Base-by-base conservation (phyloP, 129 eudicot species). In the Artemisia annua region DNA sequence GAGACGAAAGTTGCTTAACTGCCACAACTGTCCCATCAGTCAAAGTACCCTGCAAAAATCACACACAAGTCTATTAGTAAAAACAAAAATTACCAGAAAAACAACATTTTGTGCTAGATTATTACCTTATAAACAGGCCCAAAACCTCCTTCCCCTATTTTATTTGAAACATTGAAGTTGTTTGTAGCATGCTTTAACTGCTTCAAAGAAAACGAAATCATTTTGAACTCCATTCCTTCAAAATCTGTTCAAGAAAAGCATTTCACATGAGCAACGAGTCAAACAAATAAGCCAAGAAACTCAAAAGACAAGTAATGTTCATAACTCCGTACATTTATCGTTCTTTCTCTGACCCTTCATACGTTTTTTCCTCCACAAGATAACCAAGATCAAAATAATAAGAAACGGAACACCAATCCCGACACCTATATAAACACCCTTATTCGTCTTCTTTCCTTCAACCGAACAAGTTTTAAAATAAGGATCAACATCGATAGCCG, bases 61-160 rank as follows among this genome's bases (percentile, higher is more conserved):
- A 72, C 19, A 78, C 60, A 39, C 56, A 50, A 16, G 11, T 58
- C 55, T 56, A 78, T n/a, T 46, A 43, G 30, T 48, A 65, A 30
- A 64, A 70, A 46, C 53, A 12, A 62, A 49, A 63, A 63, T 53
- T 39, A 70, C 72, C 39, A 9, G 5, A 39, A 8, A 7, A 63
- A 24, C 11, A 48, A 12, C 11, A 9, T 14, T 44, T 53, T 78
- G 32, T 58, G 28, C 56, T 43, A 55, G 44, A 52, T 22, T 75
- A 63, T 28, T 43, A 90, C 97, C 91, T 85, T 90, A 74, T 85
- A 90, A 44, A 90, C 97, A 12, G 97, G 73, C 80, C 97, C 97
- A 76, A 90, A 90, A 75, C 97, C 97, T 71, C 95, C 97, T 87
- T 90, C 97, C 62, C 95, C 95, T 11, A 87, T 71, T 77, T 88